Evolutionary conservation across 352 stramenopile genomes (phyloP).

Genomic region (Phytophthora melonis): DNA sequence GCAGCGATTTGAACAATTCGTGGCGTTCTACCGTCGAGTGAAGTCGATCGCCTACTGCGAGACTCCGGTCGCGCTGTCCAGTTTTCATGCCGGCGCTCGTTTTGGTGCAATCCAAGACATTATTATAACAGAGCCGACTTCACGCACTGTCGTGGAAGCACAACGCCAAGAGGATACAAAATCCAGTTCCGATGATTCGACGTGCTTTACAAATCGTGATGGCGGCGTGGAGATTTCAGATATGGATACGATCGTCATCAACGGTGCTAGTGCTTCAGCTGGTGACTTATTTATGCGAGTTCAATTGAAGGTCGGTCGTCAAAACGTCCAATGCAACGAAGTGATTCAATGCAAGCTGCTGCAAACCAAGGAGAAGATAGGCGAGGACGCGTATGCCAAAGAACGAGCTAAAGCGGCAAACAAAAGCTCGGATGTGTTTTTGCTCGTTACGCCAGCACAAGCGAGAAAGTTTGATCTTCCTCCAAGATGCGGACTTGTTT

Average conservation of each 20-base stretch:
- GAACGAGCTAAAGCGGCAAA: not conserved
- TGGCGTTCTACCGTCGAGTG: constrained; percentile 17
- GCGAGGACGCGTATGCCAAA: not conserved
- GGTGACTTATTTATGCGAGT: constrained; percentile 7
- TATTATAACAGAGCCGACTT: not conserved
- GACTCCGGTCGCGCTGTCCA: not conserved
- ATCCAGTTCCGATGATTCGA: not conserved
- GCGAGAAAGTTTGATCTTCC: constrained; percentile 14
- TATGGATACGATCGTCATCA: constrained; percentile 8
- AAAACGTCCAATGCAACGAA: constrained; percentile 19
- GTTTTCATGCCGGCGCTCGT: constrained; percentile 8
- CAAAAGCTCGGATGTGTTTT: constrained; percentile 9
- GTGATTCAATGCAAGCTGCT: constrained; percentile 16
- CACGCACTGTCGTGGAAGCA: constrained; percentile 7
- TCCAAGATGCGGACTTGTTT: constrained; percentile 19
- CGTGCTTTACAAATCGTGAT: not conserved
- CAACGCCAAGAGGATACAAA: constrained; percentile 7
- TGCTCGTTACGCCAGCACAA: constrained; percentile 14
- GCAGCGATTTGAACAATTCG: constrained; percentile 19
- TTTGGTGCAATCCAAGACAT: constrained; percentile 4
- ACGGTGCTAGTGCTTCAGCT: constrained; percentile 1
- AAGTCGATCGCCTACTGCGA: constrained; percentile 14
- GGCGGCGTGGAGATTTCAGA: constrained; percentile 3
- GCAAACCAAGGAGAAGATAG: not conserved
- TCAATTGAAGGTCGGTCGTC: constrained; percentile 1